phyloP scores from a whole-genome alignment of 106 monocot species.

The Acorus calamus region DNA sequence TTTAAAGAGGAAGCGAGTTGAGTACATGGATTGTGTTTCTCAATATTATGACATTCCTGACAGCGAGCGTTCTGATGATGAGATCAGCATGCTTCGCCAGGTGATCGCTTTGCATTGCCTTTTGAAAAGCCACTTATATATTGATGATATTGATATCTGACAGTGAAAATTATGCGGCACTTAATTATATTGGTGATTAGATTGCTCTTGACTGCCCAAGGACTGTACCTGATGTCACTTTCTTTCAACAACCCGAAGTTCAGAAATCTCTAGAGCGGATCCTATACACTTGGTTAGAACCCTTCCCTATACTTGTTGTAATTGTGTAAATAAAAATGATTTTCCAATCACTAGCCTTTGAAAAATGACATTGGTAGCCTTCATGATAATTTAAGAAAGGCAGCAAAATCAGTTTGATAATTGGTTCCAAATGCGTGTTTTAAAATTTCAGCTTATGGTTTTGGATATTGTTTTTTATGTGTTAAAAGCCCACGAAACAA shows the following conservation, averaged over 20 bases:
- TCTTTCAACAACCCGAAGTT: constrained; percentile 86
- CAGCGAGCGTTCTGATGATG: constrained; percentile 85
- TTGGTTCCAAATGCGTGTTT: no score
- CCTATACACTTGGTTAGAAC: constrained; percentile 85
- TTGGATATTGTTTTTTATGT: no score
- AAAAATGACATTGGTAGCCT: no score
- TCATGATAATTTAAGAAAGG: no score
- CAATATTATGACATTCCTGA: constrained; percentile 96
- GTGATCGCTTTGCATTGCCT: constrained; percentile 15
- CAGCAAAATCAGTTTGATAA: no score
- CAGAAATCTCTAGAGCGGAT: constrained; percentile 97
- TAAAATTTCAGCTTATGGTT: no score
- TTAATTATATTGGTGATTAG: constrained; percentile 22
- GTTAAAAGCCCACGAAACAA: no score
- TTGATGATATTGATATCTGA: neutral
- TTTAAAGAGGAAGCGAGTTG: constrained; percentile 71
- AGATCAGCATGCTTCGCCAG: constrained; percentile 99
- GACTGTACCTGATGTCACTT: constrained; percentile 94
- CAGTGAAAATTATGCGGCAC: neutral
- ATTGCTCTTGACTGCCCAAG: constrained; percentile 98
- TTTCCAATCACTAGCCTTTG: no score
- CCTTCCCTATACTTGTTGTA: neutral
- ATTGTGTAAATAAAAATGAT: no score
- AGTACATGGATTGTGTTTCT: constrained; percentile 96
- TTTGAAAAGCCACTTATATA: neutral